Evolutionary conservation across 1,284 basidiomycete species (phyloP), one percentile per base, ranked within the genome.

Genomic region (Thecaphora frezii): DNA sequence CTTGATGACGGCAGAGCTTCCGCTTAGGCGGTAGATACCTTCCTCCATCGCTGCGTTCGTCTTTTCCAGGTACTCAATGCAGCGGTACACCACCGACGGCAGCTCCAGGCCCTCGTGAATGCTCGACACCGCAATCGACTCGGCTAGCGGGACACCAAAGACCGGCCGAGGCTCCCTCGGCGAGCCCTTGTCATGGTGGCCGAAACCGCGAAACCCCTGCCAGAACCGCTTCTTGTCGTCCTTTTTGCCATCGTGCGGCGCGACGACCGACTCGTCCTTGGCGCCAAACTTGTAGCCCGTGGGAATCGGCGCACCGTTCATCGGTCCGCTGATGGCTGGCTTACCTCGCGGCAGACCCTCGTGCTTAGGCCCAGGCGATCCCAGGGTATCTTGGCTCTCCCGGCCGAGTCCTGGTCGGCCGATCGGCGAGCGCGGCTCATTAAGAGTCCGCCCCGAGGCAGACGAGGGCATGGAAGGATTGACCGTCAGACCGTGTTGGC

Each of bases 1-100:
- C 83, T 97, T 97, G 82, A 97, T 93, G 49, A 93, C 91, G 25
- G 91, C 90, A 4, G 73, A 66, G 40, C 66, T 71, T 28, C 77
- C 78, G 3, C 67, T 73, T 50, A 98, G 82, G 48, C 94, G 87
- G 81, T 98, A 99, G 66, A 99, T 96, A 36, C 94, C 94, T 81
- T 99, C 94, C 77, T 99, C 94, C 71, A 90, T 86, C 66, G 96
- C 90, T 12, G 94, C 94, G 74, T 90, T 86, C 80, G 91, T 91
- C 30, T 87, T 85, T 47, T 81, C 80, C 22, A 82, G 74, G 50
- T 80, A 81, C 54, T 82, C 80, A 42, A 82, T 79, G 69, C 89
- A 91, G 51, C 94, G 86, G 82, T 93, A 97, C 28, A 97, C 89
- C 58, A 98, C 90, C 3, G 93, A 91, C 1, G 94, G 96, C 19